Base-by-base conservation (phyloP, 163 green algal species). In the Volvox carteri region DNA sequence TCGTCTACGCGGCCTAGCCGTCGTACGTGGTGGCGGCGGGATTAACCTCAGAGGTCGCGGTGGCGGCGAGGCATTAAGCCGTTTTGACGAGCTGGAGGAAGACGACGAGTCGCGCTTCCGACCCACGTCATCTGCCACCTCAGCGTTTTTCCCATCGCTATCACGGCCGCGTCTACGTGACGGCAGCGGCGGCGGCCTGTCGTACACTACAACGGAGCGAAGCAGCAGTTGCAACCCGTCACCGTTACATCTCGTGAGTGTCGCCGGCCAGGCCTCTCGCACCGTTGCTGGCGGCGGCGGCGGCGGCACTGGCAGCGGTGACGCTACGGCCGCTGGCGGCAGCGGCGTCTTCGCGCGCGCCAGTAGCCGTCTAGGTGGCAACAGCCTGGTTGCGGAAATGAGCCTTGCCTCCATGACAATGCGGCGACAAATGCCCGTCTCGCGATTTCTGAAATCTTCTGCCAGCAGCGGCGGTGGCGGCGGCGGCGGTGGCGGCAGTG, bases 391-490 rank as follows among this genome's bases (percentile, higher is more conserved):
- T 12, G 78, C 58, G 23, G 78, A 86, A 44, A 86, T 86, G 78
- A 86, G 78, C 58, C 78, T 86, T 4, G 78, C 78, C 3, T 86
- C 78, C 39, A 86, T 86, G 78, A 86, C 78, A 7, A 75, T 86
- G 78, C 78, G 78, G 21, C 56, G 58, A 19, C 39, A 86, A 42
- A 76, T 62, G 3, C 78, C 78, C 28, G 58, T 86, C 0, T 41
- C 35, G 6, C n/a, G 74, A 37, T 28, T 85, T 52, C 54, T 85
- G 35, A 42, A 56, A 37, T 62, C 44, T 30, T 39, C 44, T 44
- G 4, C 46, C 74, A 67, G 4, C 65, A 65, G 54, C 8, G 54
- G 54, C 28, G 19, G 25, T 65, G 54, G 16, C 42, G 25, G 9
- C 44, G 44, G n/a, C 44, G 73, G 42, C 73, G 48, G 75, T 35